Base-by-base conservation (phyloP, 2,329 filamentous ascomycete species). In the Xylariaceae sp. region DNA sequence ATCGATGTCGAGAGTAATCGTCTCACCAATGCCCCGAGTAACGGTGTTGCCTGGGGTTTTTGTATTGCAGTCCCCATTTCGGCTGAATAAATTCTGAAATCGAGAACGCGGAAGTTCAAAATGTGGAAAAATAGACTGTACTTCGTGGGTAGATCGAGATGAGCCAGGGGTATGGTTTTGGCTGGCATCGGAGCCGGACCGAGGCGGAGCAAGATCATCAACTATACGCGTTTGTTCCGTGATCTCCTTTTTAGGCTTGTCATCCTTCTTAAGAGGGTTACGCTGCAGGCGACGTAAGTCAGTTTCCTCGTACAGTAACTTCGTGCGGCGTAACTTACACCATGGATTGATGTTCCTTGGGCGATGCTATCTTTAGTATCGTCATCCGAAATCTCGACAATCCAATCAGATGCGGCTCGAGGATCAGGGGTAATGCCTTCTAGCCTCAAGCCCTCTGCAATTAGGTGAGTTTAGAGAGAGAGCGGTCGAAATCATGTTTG, bases 361-460 rank as follows among this genome's bases (percentile, higher is more conserved):
- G 41, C 9, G 23, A 10, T 27, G 0, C 3, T 3, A 5, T 15
- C 11, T 6, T 23, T 18, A n/a, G n/a, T n/a, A n/a, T 47, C 30
- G 21, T 29, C 23, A 35, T 53, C 27, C 4, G n/a, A 4, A 9
- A 45, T 26, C 33, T 32, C 15, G 9, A 37, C 39, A 5, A 30
- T 21, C 32, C 42, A 35, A 47, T 48, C 39, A 42, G 15, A 29
- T 32, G 21, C 10, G 7, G 23, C 15, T 26, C 39, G 37, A 26
- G 24, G 30, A 23, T 33, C 24, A 26, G 18, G 26, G 1, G 16
- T 45, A 10, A 54, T 37, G 4, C 46, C 53, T 39, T 54, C 43
- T 11, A 37, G 26, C 4, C 24, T 40, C 18, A 58, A 30, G 15
- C 21, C 47, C 18, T 48, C 55, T 58, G 39, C 24, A 49, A 23